Base-by-base conservation (phyloP, 2,329 filamentous ascomycete species). In the Colletotrichum tofieldiae region DNA sequence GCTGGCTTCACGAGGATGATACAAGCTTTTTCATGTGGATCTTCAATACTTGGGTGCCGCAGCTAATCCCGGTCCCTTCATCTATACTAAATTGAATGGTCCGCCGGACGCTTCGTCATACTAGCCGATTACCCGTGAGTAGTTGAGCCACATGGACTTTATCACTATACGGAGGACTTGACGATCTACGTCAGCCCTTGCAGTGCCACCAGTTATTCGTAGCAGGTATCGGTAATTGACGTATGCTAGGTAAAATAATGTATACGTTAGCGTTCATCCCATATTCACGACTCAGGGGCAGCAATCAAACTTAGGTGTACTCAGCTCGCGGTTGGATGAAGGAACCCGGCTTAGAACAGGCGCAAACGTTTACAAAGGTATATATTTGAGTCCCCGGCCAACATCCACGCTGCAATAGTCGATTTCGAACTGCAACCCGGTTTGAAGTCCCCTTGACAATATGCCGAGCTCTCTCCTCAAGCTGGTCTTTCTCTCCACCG, bases 1-100 rank as follows among this genome's bases (percentile, higher is more conserved):
- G 35, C 47, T 12, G n/a, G 35, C 16, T 54, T 58, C 3, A n/a
- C 6, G 26, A n/a, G 49, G 52, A 56, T 23, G 51, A 65, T 12
- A 65, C 51, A 37, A 65, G 62, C 62, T n/a, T 56, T 56, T 56
- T 56, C 23, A n/a, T 26, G 41, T 56, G 52, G 23, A 43, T 5
- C 2, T 11, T 32, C 45, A n/a, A 26, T 11, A 58, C 11, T 2
- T 52, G 1, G 49, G 45, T 18, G n/a, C 45, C 49, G 26, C 11
- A 16, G 26, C 14, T 32, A 26, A 32, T 32, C 43, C 32, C 43
- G 20, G 12, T 26, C 45, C 3, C 5, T 43, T 45, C 26, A 49
- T 49, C 45, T 47, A 4, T 18, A 11, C 8, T 20, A 47, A 23
- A 47, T 47, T 47, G 9, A 47, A 23, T 47, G 8, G 9, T 32